phyloP scores from a whole-genome alignment of 2,329 filamentous ascomycete species.

The Pestalotiopsis sp. region DNA sequence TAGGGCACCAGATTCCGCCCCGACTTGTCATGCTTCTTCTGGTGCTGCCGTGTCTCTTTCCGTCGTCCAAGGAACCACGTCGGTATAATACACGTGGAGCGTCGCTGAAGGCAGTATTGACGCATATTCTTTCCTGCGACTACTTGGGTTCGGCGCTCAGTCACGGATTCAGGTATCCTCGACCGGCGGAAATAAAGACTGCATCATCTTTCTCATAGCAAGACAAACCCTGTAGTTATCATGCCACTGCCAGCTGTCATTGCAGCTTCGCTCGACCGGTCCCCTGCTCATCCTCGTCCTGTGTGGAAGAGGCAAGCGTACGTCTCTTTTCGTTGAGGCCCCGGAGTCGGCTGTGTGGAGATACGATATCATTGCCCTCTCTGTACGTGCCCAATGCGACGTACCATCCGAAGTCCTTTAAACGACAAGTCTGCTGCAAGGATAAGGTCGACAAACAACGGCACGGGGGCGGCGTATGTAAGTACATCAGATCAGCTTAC shows the following conservation, averaged over 20 bases:
- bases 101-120: no score
- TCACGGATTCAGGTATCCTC: background rate
- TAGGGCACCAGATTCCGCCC: no score
- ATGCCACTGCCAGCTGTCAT: constrained; percentile 8
- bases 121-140: background rate
- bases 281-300: background rate
- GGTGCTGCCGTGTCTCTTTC: no score
- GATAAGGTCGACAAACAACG: background rate
- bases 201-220: background rate
- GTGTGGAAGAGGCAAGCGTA: background rate
- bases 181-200: background rate
- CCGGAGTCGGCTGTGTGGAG: constrained; percentile 1
- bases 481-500: background rate
- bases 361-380: background rate
- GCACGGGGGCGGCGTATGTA: background rate
- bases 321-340: no score
- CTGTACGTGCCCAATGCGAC: background rate
- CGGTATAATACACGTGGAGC: no score
- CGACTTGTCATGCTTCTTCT: no score
- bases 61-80: no score
- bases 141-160: background rate
- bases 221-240: background rate
- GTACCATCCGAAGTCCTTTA: background rate
- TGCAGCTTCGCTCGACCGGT: background rate
- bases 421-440: background rate